Base-by-base conservation (phyloP, 2,329 filamentous ascomycete species). In the Epichloe brachyelytri region DNA sequence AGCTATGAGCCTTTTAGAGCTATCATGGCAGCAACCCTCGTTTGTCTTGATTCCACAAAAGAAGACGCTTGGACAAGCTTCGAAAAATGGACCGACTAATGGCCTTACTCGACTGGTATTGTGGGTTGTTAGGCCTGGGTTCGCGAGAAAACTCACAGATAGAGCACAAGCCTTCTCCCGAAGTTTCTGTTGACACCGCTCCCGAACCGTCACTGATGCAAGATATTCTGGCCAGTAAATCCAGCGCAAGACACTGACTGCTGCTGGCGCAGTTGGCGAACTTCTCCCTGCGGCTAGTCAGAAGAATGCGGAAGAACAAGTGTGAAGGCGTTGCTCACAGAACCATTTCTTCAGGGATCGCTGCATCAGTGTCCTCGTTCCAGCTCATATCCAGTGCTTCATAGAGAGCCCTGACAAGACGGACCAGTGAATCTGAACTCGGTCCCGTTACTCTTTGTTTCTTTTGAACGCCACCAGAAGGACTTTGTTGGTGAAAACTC, bases 11-110 rank as follows among this genome's bases (percentile, higher is more conserved):
- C 82, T 79, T 57, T 80, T 46, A 95, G 71, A 3, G 81, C 76
- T 53, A 84, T 67, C 80, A 93, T 88, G 10, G 83, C 82, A 53
- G 80, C 73, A 39, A 94, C 74, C 45, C 88, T 77, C 37, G 80
- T 73, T 44, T 73, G 75, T n/a, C 76, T 75, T 19, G 78, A 79
- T 52, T 76, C 70, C 4, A 70, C 55, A 54, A 83, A 79, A 8
- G 61, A 60, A 1, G 69, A 59, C 2, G 69, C 63, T 37, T 71
- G 62, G 49, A 77, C 63, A 7, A 83, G 56, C 22, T 66, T 71
- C 12, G 63, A 60, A 52, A 75, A 10, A 74, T 65, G 2, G 58
- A 56, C 34, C 76, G 67, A 2, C 72, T 71, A 11, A 60, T 56
- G n/a, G 57, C 66, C 63, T 69, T 70, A 20, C 54, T 50, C 12